Conservation (phyloP, 2,329 filamentous ascomycete species). For the Hymenoscyphus fructigenus region DNA sequence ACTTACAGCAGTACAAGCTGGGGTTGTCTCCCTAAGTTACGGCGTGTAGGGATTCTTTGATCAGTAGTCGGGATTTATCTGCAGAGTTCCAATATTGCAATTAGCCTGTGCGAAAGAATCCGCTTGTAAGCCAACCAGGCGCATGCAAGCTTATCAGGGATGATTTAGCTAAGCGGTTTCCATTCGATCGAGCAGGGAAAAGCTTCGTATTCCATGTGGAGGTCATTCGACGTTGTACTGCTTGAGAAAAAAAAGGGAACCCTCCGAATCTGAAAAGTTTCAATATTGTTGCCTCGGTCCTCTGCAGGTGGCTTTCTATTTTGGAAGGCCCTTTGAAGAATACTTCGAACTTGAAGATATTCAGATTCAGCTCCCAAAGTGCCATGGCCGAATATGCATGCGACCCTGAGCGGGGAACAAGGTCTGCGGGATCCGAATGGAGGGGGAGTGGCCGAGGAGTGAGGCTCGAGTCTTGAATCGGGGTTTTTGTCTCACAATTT, state of each 20-base stretch:
- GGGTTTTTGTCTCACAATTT: neutral
- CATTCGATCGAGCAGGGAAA: neutral
- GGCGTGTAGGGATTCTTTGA: neutral
- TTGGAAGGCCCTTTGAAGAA: neutral
- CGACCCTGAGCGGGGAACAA: constrained; percentile 2
- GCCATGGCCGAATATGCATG: neutral
- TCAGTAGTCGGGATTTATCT: neutral
- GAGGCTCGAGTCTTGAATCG: neutral
- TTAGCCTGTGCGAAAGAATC: neutral
- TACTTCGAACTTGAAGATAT: neutral
- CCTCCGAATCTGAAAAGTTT: neutral
- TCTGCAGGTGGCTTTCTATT: constrained; percentile 1
- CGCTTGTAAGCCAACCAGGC: neutral
- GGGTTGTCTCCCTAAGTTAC: neutral
- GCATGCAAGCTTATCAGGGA: neutral
- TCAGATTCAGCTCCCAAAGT: neutral
- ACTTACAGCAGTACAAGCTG: neutral
- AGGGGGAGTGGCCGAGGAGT: neutral
- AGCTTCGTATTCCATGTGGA: constrained; percentile 2
- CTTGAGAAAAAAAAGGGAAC: neutral
- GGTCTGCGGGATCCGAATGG: neutral
- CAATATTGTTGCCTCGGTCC: constrained; percentile 1
- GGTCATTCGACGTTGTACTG: neutral
- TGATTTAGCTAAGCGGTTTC: neutral
- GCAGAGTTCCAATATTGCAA: constrained; percentile 3